These are phyloP conservation scores for Trichothecium sympodiale DNA, from an alignment of 2,329 filamentous ascomycete species.

Conservation along the genomic window DNA sequence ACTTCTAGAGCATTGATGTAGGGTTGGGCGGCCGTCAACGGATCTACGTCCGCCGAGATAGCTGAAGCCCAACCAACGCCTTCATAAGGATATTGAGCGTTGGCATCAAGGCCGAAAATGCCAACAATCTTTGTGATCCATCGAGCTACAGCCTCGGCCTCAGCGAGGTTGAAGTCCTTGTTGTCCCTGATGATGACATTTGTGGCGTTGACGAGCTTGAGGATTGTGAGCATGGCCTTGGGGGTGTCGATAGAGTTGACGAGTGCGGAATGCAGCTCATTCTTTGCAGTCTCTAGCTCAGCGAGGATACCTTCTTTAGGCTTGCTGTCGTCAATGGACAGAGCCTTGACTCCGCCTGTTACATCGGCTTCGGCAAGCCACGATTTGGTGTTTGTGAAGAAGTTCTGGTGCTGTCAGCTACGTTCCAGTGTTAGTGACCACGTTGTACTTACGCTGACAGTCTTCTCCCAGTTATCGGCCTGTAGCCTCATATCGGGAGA, in stretches of 20 bases:
- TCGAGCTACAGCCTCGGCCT: conserved; percentile 48
- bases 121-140: conserved; percentile 79
- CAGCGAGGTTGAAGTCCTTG: conserved; percentile 32
- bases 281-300: conserved; percentile 41
- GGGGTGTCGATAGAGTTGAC: conserved; percentile 84
- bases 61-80: conserved; percentile 44
- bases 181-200: conserved; percentile 49
- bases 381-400: conserved; percentile 47
- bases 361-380: conserved; percentile 34
- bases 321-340: conserved; percentile 24
- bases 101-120: conserved; percentile 69
- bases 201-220: conserved; percentile 65
- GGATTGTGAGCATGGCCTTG: conserved; percentile 65
- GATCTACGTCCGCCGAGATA: conserved; percentile 28
- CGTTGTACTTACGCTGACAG: conserved; percentile 45
- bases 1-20: conserved; percentile 33
- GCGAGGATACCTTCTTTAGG: conserved; percentile 20
- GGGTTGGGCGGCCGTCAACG: conserved; percentile 32
- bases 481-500: conserved; percentile 69
- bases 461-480: conserved; percentile 69
- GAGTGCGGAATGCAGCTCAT: conserved; percentile 47
- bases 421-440: too few relatives aligned
- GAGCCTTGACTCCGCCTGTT: conserved; percentile 20
- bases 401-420: conserved; percentile 30
- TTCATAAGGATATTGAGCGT: conserved; percentile 41